phyloP scores from a whole-genome alignment of 2,329 filamentous ascomycete genomes.

The Fusarium annulatum region DNA sequence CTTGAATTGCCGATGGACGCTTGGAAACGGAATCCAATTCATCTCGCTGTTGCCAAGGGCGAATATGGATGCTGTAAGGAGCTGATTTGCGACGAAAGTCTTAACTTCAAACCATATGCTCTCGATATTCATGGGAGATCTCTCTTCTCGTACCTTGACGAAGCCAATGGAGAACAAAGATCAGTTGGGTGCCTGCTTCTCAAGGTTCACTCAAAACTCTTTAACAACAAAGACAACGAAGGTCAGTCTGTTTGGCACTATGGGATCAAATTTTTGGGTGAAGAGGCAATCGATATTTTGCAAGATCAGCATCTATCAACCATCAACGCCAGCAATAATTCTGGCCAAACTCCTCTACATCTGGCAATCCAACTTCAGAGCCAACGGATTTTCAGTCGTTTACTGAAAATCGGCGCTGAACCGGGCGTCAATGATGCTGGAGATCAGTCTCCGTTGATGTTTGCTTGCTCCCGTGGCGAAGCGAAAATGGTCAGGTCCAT shows the following conservation, averaged over 20 bases:
- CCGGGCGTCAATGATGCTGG: neutral
- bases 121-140: neutral
- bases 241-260: neutral
- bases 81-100: neutral
- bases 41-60: neutral
- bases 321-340: neutral
- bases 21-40: neutral
- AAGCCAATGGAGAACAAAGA: neutral
- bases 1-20: neutral
- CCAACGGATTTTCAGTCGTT: neutral
- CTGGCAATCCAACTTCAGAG: neutral
- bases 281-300: neutral
- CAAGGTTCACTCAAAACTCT: neutral
- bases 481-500: neutral
- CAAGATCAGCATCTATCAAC: neutral
- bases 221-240: neutral
- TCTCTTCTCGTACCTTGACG: neutral
- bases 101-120: neutral
- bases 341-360: neutral
- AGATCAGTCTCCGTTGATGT: neutral
- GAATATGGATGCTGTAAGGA: neutral
- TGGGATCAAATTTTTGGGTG: neutral
- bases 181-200: neutral
- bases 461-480: neutral
- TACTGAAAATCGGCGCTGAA: neutral